Conservation (phyloP, 768 basidiomycete genomes). For the Termitomyces sp. region DNA sequence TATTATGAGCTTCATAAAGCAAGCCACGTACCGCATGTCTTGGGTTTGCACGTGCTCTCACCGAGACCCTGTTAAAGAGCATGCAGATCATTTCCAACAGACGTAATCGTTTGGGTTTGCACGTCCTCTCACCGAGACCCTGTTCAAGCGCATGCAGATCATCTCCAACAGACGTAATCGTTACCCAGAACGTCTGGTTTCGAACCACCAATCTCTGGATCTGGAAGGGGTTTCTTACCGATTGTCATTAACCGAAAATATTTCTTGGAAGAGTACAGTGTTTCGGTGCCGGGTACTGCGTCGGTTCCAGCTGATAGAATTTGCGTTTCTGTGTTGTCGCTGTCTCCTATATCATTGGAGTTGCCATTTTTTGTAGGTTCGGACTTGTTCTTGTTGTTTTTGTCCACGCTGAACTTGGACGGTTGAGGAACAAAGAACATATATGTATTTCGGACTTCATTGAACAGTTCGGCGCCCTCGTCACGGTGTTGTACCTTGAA, state of each 20-base stretch:
- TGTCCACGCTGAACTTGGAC: constrained; percentile 35
- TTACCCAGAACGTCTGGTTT: constrained; percentile 53
- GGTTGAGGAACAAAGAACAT: constrained; percentile 59
- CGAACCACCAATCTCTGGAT: constrained; percentile 33
- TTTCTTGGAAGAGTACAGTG: constrained; percentile 32
- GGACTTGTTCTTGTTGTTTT: background rate
- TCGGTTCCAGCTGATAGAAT: constrained; percentile 43
- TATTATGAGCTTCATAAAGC: background rate
- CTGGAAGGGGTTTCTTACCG: constrained; percentile 59
- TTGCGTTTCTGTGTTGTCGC: constrained; percentile 36
- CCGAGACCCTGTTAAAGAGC: constrained; percentile 46
- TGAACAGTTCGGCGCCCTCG: background rate
- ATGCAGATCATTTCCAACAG: constrained; percentile 49
- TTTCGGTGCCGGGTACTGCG: constrained; percentile 41
- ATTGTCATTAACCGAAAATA: constrained; percentile 49
- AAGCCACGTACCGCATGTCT: constrained; percentile 45
- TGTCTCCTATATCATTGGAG: constrained; percentile 18
- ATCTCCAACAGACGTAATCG: constrained; percentile 47
- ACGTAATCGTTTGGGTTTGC: constrained; percentile 53
- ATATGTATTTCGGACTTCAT: constrained; percentile 49
- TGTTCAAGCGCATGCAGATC: constrained; percentile 45
- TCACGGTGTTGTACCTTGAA: constrained; percentile 43
- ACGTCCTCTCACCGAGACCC: constrained; percentile 46
- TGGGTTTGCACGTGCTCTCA: constrained; percentile 55
- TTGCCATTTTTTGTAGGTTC: constrained; percentile 11